Evolutionary conservation across 257 asterid species (phyloP).

Genomic region (Scutellaria minor): DNA sequence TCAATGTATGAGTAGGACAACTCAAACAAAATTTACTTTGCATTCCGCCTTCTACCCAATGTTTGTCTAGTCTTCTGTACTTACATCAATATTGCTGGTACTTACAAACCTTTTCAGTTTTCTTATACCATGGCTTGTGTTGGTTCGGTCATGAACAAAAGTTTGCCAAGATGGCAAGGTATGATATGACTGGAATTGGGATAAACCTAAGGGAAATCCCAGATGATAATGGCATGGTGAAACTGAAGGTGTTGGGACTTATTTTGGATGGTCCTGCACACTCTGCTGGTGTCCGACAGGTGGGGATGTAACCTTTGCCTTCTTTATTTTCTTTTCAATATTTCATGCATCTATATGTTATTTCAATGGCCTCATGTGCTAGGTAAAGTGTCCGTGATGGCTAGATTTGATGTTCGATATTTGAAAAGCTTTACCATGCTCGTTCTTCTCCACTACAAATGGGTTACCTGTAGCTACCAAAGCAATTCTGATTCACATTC

Average conservation of each 20-base stretch:
- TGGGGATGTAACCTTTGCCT: slow-evolving; percentile 39
- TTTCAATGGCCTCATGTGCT: not conserved
- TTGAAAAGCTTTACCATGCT: slow-evolving; percentile 11
- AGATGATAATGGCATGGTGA: slow-evolving; percentile 69
- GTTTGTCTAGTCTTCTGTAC: slow-evolving; percentile 21
- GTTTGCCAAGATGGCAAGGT: slow-evolving; percentile 99
- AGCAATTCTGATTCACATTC: no score
- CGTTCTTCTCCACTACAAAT: not conserved
- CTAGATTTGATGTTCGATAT: slow-evolving; percentile 5
- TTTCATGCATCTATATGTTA: not conserved
- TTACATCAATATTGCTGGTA: slow-evolving; percentile 42
- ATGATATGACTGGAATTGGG: slow-evolving; percentile 96
- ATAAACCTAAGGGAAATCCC: slow-evolving; percentile 91
- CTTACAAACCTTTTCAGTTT: slow-evolving; percentile 64
- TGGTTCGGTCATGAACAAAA: slow-evolving; percentile 65
- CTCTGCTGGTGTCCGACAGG: slow-evolving; percentile 92
- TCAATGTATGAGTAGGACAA: slow-evolving; percentile 9
- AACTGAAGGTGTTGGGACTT: slow-evolving; percentile 89
- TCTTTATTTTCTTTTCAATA: slow-evolving; percentile 5
- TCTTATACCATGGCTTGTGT: slow-evolving; percentile 70
- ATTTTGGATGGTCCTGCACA: slow-evolving; percentile 96
- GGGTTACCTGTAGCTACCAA: no score
- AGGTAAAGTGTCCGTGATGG: not conserved
- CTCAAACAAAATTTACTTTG: slow-evolving; percentile 3
- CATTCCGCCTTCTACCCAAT: slow-evolving; percentile 1